These are phyloP conservation scores for Calocybe gangraenosa DNA, from an alignment of 768 basidiomycete species.

Conservation along the genomic window DNA sequence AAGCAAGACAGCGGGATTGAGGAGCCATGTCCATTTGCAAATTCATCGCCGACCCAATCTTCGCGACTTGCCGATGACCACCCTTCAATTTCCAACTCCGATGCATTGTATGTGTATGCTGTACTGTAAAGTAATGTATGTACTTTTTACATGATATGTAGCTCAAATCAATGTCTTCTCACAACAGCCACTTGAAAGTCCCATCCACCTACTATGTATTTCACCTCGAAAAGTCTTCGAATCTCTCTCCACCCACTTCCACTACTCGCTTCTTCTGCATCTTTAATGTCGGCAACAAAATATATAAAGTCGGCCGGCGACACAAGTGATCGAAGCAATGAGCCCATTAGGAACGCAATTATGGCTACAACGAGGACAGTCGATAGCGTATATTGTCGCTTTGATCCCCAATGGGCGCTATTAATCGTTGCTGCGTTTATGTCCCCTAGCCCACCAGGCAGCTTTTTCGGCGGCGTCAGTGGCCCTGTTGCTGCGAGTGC, in stretches of 20 bases:
- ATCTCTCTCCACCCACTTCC: slow-evolving; percentile 80
- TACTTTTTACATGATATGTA: no score
- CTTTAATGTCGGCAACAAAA: slow-evolving; percentile 55
- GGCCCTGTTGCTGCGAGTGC: neutral
- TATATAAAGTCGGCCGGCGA: slow-evolving; percentile 91
- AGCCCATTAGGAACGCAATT: slow-evolving; percentile 90
- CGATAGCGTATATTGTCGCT: slow-evolving; percentile 36
- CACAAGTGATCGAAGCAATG: slow-evolving; percentile 81
- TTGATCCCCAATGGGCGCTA: slow-evolving; percentile 13
- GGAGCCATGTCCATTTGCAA: slow-evolving; percentile 20
- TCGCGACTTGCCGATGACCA: slow-evolving; percentile 23
- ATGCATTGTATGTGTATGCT: no score
- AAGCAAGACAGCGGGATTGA: slow-evolving; percentile 14
- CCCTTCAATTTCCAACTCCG: slow-evolving; percentile 10
- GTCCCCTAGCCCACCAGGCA: slow-evolving; percentile 36
- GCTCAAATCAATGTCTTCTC: slow-evolving; percentile 61
- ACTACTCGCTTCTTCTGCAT: slow-evolving; percentile 43
- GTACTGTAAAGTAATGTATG: no score
- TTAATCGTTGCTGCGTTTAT: slow-evolving; percentile 13
- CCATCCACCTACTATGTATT: slow-evolving; percentile 80
- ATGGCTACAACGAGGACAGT: slow-evolving; percentile 75
- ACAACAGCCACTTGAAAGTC: slow-evolving; percentile 86
- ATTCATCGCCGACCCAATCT: slow-evolving; percentile 30
- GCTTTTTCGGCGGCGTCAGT: slow-evolving; percentile 17
- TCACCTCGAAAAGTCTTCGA: slow-evolving; percentile 73